Base-by-base conservation (phyloP, 2,329 filamentous ascomycete species). In the Sclerotinia nivalis region DNA sequence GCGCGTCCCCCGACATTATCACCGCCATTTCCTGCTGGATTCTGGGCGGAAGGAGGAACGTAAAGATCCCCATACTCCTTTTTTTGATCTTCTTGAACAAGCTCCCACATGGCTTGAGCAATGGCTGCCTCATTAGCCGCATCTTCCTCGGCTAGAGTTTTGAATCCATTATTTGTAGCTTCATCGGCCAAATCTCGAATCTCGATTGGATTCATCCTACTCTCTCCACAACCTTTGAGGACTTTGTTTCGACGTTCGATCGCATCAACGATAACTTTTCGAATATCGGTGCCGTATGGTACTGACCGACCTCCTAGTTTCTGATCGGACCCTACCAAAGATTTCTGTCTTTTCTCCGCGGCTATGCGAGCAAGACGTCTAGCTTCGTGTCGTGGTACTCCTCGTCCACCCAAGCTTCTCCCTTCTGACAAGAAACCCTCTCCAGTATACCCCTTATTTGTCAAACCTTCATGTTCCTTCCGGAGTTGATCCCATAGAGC, bases 91-190 rank as follows among this genome's bases (percentile, higher is more conserved):
- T 97, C 89, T 77, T 96, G 91, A 37, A 96, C 90, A 25, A 97
- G 83, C 76, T 97, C 94, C 82, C 92, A 93, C 45, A 96, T 83
- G 0, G 93, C 93, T 76, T 94, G 89, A 67, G 93, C 89, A 71
- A 97, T 97, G 7, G 94, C 94, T 34, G 87, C 85, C 69, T 97
- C 93, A 75, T 97, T 96, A 4, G 93, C 94, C 74, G 93, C 90
- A 69, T 97, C 93, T 78, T 96, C 92, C 74, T 96, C 93, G 0
- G 93, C 93, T 76, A 92, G 87, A 0, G 93, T 97, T 71, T 86
- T 87, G 82, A 96, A 95, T 0, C 93, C 92, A 73, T 91, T 91
- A 69, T 84, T 84, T 8, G 88, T 88, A 50, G 90, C 91, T 70
- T 82, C 82, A 66, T 92, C 86, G 22, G 83, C 84, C 50, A 92